Base-by-base conservation (phyloP, 2,329 filamentous ascomycete genomes). In the Macrophomina tecta region DNA sequence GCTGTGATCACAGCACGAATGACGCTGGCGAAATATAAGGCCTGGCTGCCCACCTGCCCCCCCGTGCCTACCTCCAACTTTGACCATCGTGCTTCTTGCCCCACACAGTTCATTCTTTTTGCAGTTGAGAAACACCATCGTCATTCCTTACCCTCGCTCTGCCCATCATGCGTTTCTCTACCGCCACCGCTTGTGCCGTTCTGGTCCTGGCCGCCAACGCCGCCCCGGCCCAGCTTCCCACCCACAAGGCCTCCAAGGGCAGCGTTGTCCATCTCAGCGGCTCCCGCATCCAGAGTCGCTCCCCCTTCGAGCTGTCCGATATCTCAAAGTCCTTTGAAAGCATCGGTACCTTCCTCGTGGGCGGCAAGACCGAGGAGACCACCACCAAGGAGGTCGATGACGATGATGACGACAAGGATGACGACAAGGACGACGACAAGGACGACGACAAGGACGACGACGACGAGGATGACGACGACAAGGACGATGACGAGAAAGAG, bases 161-260 rank as follows among this genome's bases (percentile, higher is more conserved):
- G 11, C 5, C n/a, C n/a, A 48, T 18, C 42, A 62, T 62, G 58
- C 58, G 28, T 18, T 8, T 62, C 18, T 36, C 58, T 6, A 49
- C 58, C 32, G 42, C 58, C 16, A 38, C 58, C 32, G 45, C 45
- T 45, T 14, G 36, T 32, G 58, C 58, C 16, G 45, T 32, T 18
- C 58, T 62, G 30, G 28, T 62, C 58, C 30, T 49, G 2, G 58
- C 58, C 58, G 58, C 58, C 45, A 12, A 36, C 42, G 58, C 58
- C 58, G 58, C 58, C 45, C 58, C 58, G 30, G 58, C 45, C 45
- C n/a, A 49, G 42, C 42, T 62, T 30, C 58, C 58, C 45, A 62
- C 58, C 58, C 58, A 62, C 58, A 62, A 62, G 58, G n/a, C 58
- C 18, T 34, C 58, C 58, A 49, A 38, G 45, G n/a, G 30, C 32